Evolutionary conservation across 2,329 filamentous ascomycete species (phyloP), one percentile per base, ranked within the genome.

Genomic region (Beauveria caledonica): DNA sequence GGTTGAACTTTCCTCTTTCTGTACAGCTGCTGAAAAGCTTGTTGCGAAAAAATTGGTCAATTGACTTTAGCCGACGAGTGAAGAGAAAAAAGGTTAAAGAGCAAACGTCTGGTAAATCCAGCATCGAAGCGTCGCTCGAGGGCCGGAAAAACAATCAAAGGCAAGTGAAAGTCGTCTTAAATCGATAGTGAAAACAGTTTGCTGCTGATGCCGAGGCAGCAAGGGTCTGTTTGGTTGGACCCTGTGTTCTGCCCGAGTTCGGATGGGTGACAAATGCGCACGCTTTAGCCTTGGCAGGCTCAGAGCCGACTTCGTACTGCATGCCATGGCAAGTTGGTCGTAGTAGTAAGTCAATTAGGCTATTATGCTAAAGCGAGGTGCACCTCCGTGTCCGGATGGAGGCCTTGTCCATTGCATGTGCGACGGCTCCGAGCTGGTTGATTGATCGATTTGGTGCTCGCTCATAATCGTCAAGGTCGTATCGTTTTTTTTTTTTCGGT

Each of bases 321-420:
- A 45, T 46, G 40, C 52, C 27, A 25, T 46, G 13, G 5, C 36
- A 21, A 39, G 21, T 44, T 60, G 59, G 52, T 60, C 59, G 45
- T 56, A 56, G 56, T 45, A 51, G 59, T 33, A 51, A 45, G 52
- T 60, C 59, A 60, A 60, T 60, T 60, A 55, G 50, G 59, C 59
- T 60, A 60, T 60, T 60, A 45, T 60, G 59, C 52, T 56, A 56
- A 60, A 60, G 33, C 19, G n/a, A 36, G 19, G 49, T 46, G 57
- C 48, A 53, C 27, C 48, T 53, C 19, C 36, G 33, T 15, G 57
- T 46, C 25, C 48, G 21, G n/a, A 15, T 11, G 55, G 23, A 33
- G n/a, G 15, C 15, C 33, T 52, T 19, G 8, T 15, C 19, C 42
- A 19, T 40, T 17, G 44, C 19, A 48, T 13, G 44, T 36, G 33